These are phyloP conservation scores for Metarhizium humberi DNA, from an alignment of 2,329 filamentous ascomycete genomes.

Conservation along the genomic window DNA sequence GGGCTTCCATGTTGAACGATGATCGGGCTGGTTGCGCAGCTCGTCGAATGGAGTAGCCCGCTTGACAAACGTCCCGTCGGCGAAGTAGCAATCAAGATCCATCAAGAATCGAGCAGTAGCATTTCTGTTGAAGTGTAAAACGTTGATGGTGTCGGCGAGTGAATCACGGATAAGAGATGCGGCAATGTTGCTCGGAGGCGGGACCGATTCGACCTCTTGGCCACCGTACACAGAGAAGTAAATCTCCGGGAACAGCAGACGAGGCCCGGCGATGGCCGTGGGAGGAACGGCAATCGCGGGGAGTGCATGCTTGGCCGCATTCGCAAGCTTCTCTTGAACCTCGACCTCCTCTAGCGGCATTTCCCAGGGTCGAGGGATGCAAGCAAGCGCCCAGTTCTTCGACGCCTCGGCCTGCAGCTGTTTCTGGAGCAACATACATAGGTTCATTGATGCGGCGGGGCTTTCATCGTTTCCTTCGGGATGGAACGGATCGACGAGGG, in stretches of 20 bases:
- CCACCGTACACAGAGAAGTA: constrained; percentile 87
- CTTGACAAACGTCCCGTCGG: constrained; percentile 83
- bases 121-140: constrained; percentile 86
- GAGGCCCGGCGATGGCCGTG: constrained; percentile 63
- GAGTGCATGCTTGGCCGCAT: constrained; percentile 64
- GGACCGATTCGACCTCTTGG: constrained; percentile 84
- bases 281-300: constrained; percentile 69
- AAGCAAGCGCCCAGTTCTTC: constrained; percentile 65
- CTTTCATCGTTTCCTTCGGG: constrained; percentile 53
- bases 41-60: constrained; percentile 88
- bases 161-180: constrained; percentile 78
- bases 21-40: constrained; percentile 57
- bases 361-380: constrained; percentile 59
- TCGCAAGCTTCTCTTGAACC: constrained; percentile 47
- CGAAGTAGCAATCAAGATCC: constrained; percentile 91
- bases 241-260: constrained; percentile 79
- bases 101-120: constrained; percentile 81
- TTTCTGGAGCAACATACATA: constrained; percentile 74
- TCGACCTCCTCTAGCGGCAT: constrained; percentile 53
- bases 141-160: constrained; percentile 86
- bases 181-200: constrained; percentile 64
- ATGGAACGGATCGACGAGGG: constrained; percentile 77
- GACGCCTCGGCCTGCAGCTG: constrained; percentile 72
- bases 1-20: constrained; percentile 82
- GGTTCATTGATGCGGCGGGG: constrained; percentile 53